Evolutionary conservation across 345 rosid species (phyloP).

Genomic region (Durio zibethinus): DNA sequence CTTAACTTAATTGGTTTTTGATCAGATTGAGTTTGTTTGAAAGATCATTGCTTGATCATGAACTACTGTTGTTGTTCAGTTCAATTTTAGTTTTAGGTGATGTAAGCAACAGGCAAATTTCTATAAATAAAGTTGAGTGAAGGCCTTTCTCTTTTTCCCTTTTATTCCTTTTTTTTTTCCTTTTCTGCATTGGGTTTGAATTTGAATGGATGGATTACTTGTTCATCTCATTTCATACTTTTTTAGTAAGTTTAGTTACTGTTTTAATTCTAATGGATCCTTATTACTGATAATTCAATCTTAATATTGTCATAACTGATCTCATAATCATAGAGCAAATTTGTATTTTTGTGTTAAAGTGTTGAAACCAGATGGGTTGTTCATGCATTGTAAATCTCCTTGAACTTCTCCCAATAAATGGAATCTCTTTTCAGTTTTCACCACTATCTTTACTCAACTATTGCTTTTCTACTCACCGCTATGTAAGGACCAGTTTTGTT

Average conservation of each 20-base stretch:
- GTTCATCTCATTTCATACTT: slow-evolving; percentile 24
- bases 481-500: not conserved
- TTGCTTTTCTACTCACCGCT: not conserved
- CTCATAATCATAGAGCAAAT: too few species aligned
- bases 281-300: not conserved
- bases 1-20: not conserved
- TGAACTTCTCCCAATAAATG: not conserved
- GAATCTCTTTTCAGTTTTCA: not conserved
- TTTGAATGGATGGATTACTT: slow-evolving; percentile 16
- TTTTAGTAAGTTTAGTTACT: not conserved
- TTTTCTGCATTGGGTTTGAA: not conserved
- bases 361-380: slow-evolving; percentile 8
- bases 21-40: not conserved
- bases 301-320: not conserved
- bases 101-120: not conserved
- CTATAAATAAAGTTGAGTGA: not conserved
- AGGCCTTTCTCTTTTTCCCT: not conserved
- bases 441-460: not conserved
- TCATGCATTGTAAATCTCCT: not conserved
- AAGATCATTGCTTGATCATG: slow-evolving; percentile 2
- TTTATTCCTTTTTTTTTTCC: not conserved
- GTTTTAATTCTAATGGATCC: not conserved
- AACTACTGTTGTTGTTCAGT: not conserved
- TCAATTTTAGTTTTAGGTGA: not conserved
- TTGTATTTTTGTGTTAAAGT: not conserved